Base-by-base conservation (phyloP, 2,329 filamentous ascomycete genomes). In the Fusarium proliferatum region DNA sequence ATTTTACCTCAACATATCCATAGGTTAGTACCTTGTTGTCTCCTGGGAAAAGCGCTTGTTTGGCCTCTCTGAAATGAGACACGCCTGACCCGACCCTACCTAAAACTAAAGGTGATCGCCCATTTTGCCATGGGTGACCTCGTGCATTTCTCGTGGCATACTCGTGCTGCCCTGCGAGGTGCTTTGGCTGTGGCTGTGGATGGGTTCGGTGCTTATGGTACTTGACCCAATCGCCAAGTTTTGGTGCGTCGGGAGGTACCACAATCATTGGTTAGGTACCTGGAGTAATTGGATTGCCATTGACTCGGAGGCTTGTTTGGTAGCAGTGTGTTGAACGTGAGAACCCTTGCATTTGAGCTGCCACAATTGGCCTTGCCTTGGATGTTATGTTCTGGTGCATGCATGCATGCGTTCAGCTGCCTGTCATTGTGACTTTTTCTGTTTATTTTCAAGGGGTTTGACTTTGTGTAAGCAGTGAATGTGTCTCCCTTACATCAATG, bases 141-240 rank as follows among this genome's bases (percentile, higher is more conserved):
- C 52, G 63, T 68, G 62, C 55, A 61, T 73, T 45, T 52, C 71
- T 73, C 71, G 71, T 73, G 71, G 71, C 26, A 72, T 52, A 55
- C 57, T 73, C 41, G 66, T 67, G 57, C 70, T 65, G 19, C 23
- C 30, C 17, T 42, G 33, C 19, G 39, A 43, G 28, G 53, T 45
- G 39, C 15, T 43, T 19, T 46, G 43, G 43, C 43, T 46, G 41
- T 53, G 17, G 13, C n/a, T 43, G 42, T 55, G 23, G 19, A 48
- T 26, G 17, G n/a, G 15, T 30, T 58, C 10, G 26, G 30, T 49
- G 46, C 36, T 53, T 67, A 52, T n/a, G 45, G 59, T 69, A 68
- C 67, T 61, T 73, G 61, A 46, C 53, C 42, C 16, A 52, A 30
- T 38, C 39, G 63, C 45, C 51, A 45, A 72, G 60, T 36, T 64